Evolutionary conservation across 306 rosid species (phyloP).

Genomic region (Cyamopsis tetragonoloba): DNA sequence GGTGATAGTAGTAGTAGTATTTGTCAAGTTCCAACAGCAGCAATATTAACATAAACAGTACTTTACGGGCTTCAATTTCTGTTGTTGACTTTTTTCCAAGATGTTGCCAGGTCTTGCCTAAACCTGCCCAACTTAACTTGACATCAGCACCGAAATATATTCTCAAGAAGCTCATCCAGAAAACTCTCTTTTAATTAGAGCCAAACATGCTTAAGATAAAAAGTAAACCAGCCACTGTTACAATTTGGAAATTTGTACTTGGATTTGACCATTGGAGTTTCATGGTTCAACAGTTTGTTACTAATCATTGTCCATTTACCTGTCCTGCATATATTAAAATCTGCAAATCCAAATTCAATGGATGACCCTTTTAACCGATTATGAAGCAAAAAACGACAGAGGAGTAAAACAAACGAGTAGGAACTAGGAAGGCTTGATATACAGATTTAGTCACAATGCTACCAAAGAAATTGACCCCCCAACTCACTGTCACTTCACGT

Average conservation of each 20-base stretch:
- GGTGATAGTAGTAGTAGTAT: neutral
- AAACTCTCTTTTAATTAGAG: neutral
- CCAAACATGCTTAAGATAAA: neutral
- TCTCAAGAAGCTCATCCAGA: neutral
- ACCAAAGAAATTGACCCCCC: slow-evolving; percentile 23
- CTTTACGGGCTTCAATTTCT: neutral
- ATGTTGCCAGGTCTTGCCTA: neutral
- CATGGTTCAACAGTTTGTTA: slow-evolving; percentile 1
- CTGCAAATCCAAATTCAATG: slow-evolving; percentile 11
- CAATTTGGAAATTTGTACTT: slow-evolving; percentile 8
- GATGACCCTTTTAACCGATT: slow-evolving; percentile 2
- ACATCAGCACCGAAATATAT: neutral
- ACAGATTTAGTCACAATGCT: slow-evolving; percentile 17
- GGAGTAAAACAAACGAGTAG: slow-evolving; percentile 17
- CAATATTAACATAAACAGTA: neutral
- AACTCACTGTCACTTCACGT: slow-evolving; percentile 18
- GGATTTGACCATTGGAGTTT: slow-evolving; percentile 11
- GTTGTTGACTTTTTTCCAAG: neutral
- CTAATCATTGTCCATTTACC: neutral
- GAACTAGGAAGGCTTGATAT: slow-evolving; percentile 15
- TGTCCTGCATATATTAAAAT: neutral
- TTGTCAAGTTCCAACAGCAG: neutral
- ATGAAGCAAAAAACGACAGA: slow-evolving; percentile 16
- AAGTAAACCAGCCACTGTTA: neutral
- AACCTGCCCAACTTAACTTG: neutral